A percentile compares a stretch with the other conserved stretches of the same genome.
phyloP scores from a whole-genome alignment of 345 rosid genomes.

The Sisymbrium irio region DNA sequence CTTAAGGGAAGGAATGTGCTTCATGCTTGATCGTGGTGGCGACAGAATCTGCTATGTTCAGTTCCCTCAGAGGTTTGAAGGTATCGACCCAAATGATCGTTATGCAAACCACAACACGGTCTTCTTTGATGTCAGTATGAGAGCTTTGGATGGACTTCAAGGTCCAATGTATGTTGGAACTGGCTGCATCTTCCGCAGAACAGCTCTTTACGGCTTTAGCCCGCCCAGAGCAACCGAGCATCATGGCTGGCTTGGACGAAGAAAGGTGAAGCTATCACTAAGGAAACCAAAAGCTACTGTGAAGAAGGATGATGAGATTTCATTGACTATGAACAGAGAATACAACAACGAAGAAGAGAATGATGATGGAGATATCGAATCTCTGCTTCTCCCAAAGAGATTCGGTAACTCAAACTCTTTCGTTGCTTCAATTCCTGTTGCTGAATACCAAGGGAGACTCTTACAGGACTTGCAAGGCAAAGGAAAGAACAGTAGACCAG shows the following conservation, averaged over 20 bases:
- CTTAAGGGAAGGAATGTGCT: conserved; percentile 68
- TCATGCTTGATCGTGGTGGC: conserved; percentile 68
- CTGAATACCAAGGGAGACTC: conserved; percentile 75
- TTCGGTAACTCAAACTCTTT: conserved; percentile 66
- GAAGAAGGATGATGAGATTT: conserved; percentile 56
- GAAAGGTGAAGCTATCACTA: conserved; percentile 53
- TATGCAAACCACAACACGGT: conserved; percentile 64
- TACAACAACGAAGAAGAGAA: conserved; percentile 44
- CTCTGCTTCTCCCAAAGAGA: conserved; percentile 61
- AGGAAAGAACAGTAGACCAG: conserved; percentile 62
- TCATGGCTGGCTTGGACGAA: conserved; percentile 68
- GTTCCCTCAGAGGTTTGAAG: conserved; percentile 68
- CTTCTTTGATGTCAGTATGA: conserved; percentile 67
- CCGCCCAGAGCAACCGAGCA: conserved; percentile 78
- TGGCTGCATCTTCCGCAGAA: conserved; percentile 63
- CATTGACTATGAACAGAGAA: conserved; percentile 44
- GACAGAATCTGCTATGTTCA: conserved; percentile 59
- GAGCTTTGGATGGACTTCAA: conserved; percentile 64
- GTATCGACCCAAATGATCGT: conserved; percentile 60
- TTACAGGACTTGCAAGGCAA: conserved; percentile 64
- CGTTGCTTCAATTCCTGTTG: conserved; percentile 67
- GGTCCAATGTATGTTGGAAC: conserved; percentile 70
- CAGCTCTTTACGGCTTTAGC: conserved; percentile 63
- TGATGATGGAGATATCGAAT: conserved; percentile 71
- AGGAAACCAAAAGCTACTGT: conserved; percentile 42